A percentile compares a stretch with the other conserved stretches of the same genome.
Evolutionary conservation across 148 eudicot genomes (phyloP).

Genomic region (Chenopodium suecicum): DNA sequence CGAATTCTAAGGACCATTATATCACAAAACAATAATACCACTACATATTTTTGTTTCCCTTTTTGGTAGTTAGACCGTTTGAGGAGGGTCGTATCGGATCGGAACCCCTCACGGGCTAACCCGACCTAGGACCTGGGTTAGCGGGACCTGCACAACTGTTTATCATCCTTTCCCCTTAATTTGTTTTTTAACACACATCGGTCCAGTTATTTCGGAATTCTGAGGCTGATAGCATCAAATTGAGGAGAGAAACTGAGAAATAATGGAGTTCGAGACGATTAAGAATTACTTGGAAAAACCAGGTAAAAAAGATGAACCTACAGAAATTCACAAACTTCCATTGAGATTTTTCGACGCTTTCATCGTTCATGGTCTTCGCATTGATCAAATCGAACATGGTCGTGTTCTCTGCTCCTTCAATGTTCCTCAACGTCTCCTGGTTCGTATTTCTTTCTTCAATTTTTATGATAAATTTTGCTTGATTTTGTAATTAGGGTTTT

Average conservation of each 20-base stretch:
- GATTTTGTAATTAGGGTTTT: slow-evolving; percentile 17
- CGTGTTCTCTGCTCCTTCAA: slow-evolving; percentile 65
- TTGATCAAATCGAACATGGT: slow-evolving; percentile 54
- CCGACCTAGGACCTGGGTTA: too few relatives aligned
- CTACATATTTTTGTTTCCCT: too few relatives aligned
- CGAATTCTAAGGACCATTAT: too few relatives aligned
- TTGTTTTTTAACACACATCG: too few relatives aligned
- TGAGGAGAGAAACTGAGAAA: not conserved
- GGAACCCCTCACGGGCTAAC: too few relatives aligned
- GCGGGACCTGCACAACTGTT: too few relatives aligned
- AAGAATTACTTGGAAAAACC: slow-evolving; percentile 55
- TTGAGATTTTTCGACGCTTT: slow-evolving; percentile 57
- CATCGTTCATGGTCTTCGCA: slow-evolving; percentile 47
- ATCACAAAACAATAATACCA: too few relatives aligned
- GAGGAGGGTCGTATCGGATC: too few relatives aligned
- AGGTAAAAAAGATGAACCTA: slow-evolving; percentile 33
- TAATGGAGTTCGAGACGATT: slow-evolving; percentile 54
- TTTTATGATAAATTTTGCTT: not conserved
- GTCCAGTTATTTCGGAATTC: not conserved
- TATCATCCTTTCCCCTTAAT: too few relatives aligned
- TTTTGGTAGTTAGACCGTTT: too few relatives aligned
- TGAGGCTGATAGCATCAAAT: not conserved
- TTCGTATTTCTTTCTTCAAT: slow-evolving; percentile 16
- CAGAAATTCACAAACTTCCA: slow-evolving; percentile 57
- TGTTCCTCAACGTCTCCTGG: slow-evolving; percentile 75